A percentile compares a stretch with the other conserved stretches of the same genome.
Conservation (phyloP, 129 eudicot genomes). For the Arctium lappa region DNA sequence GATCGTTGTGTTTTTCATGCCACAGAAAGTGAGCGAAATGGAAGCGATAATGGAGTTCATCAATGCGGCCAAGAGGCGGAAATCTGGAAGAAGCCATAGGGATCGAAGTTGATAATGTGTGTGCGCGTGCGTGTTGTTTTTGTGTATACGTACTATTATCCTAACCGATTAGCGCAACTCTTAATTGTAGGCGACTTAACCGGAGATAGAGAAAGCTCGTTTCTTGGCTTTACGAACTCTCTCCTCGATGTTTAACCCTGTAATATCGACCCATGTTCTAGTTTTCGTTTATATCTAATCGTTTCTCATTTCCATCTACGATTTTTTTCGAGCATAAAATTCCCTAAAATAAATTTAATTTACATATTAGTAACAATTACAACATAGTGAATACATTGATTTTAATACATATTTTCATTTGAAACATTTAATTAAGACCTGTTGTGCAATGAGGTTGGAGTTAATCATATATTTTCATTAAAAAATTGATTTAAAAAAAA, state of each 20-base stretch:
- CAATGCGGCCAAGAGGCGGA: conserved; percentile 75
- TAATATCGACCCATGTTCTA: conserved; percentile 25
- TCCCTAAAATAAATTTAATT: background rate
- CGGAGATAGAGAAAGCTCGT: conserved; percentile 33
- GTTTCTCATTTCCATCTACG: conserved; percentile 1
- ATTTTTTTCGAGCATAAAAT: background rate
- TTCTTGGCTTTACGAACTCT: conserved; percentile 20
- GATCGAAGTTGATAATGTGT: conserved; percentile 30
- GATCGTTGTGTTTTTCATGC: background rate
- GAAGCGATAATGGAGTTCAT: conserved; percentile 83
- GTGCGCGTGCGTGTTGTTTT: conserved; percentile 36
- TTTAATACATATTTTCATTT: background rate
- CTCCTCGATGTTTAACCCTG: conserved; percentile 38
- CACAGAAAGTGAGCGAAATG: conserved; percentile 80
- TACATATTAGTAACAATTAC: background rate
- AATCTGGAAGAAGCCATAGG: conserved; percentile 42
- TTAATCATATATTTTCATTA: background rate
- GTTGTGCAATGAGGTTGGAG: background rate
- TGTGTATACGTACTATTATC: conserved; percentile 41
- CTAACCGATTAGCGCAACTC: conserved; percentile 54
- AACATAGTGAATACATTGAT: background rate
- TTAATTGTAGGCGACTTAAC: conserved; percentile 31
- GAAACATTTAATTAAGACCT: background rate
- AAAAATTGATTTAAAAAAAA: background rate
- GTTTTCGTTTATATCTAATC: conserved; percentile 21